Conservation (phyloP, 2,329 filamentous ascomycete species). For the Lachnellula suecica region DNA sequence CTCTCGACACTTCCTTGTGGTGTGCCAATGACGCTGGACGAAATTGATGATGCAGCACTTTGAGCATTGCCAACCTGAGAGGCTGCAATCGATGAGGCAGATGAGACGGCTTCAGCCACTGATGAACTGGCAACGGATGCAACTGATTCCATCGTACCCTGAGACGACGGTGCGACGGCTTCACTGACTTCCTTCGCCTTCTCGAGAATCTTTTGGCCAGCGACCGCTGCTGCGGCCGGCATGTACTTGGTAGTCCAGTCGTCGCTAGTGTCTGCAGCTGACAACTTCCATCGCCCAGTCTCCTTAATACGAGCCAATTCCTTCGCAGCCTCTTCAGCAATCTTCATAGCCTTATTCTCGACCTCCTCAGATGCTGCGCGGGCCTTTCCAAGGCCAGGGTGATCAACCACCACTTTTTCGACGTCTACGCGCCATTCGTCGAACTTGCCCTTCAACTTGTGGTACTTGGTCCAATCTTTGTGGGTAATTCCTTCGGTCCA, state of each 20-base stretch:
- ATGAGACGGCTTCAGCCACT: slow-evolving; percentile 14
- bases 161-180: slow-evolving; percentile 23
- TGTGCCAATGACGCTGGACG: slow-evolving; percentile 17
- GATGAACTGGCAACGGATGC: slow-evolving; percentile 33
- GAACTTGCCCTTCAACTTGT: slow-evolving; percentile 79
- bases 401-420: slow-evolving; percentile 70
- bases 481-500: slow-evolving; percentile 96
- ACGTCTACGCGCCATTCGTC: slow-evolving; percentile 84
- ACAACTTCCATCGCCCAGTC: slow-evolving; percentile 81
- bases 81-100: slow-evolving; percentile 21
- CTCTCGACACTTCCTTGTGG: slow-evolving; percentile 21
- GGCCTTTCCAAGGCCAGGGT: slow-evolving; percentile 68
- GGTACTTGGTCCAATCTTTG: slow-evolving; percentile 95
- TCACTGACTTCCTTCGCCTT: slow-evolving; percentile 29
- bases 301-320: slow-evolving; percentile 81
- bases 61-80: slow-evolving; percentile 18
- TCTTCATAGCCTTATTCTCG: slow-evolving; percentile 76
- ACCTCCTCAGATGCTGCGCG: slow-evolving; percentile 67
- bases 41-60: slow-evolving; percentile 20
- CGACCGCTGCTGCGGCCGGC: slow-evolving; percentile 53
- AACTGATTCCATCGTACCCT: slow-evolving; percentile 30
- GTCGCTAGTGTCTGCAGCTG: slow-evolving; percentile 69
- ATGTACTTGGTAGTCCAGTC: slow-evolving; percentile 73
- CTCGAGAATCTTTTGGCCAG: slow-evolving; percentile 32
- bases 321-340: slow-evolving; percentile 75